Percentiles rank a stretch among this genome's conserved stretches.
These are phyloP conservation scores for Zymoseptoria brevis DNA, from an alignment of 2,329 filamentous ascomycete genomes.

Conservation along the genomic window DNA sequence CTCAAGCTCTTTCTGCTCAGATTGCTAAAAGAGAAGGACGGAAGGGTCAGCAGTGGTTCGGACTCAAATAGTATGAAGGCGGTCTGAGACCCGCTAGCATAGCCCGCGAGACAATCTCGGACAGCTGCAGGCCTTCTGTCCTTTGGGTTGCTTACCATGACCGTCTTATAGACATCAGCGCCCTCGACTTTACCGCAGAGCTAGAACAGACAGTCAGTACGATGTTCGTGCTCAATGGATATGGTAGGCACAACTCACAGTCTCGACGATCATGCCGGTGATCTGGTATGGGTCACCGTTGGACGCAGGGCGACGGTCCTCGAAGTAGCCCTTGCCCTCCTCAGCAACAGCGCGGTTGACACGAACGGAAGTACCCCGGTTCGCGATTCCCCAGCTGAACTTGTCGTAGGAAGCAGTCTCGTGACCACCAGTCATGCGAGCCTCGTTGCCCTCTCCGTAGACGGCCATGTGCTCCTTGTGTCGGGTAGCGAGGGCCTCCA, in stretches of 20 bases:
- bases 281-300: conserved; percentile 84
- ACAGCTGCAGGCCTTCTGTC: too few relatives aligned
- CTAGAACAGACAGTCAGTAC: conserved; percentile 10
- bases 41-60: too few relatives aligned
- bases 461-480: conserved; percentile 64
- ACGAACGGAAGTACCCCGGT: conserved; percentile 89
- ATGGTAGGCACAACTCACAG: conserved; percentile 29
- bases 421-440: conserved; percentile 84
- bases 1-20: conserved; percentile 29
- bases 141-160: neutral
- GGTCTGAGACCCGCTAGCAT: too few relatives aligned
- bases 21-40: neutral
- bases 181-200: conserved; percentile 45
- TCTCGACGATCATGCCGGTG: conserved; percentile 73
- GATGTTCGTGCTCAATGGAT: neutral
- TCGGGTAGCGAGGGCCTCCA: conserved; percentile 45
- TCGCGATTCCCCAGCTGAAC: conserved; percentile 90
- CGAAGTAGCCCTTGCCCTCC: conserved; percentile 92
- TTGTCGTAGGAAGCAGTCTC: conserved; percentile 91
- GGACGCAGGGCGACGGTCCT: conserved; percentile 60
- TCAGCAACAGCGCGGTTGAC: conserved; percentile 78
- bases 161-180: conserved; percentile 38
- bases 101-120: too few relatives aligned
- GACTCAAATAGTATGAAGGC: too few relatives aligned
- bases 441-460: conserved; percentile 92